phyloP scores from a whole-genome alignment of 306 rosid genomes.

The Vachellia pachyceras region DNA sequence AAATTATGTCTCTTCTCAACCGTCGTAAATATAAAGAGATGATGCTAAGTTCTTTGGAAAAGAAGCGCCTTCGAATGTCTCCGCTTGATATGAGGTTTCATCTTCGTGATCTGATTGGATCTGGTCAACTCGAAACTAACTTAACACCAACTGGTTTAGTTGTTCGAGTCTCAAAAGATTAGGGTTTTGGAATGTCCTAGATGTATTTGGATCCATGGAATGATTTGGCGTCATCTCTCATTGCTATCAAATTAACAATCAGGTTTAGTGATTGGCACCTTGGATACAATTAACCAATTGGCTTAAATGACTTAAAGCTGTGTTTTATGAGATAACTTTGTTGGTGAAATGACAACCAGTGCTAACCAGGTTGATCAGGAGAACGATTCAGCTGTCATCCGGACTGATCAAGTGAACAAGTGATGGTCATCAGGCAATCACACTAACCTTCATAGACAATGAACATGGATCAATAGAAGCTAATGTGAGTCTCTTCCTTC shows the following conservation, averaged over 20 bases:
- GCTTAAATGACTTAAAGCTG: conserved; percentile 22
- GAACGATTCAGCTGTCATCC: not conserved
- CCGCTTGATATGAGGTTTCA: conserved; percentile 84
- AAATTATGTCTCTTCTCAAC: conserved; percentile 75
- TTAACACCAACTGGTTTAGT: conserved; percentile 74
- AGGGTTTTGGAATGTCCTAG: conserved; percentile 37
- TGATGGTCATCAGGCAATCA: conserved; percentile 13
- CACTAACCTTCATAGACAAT: conserved; percentile 24
- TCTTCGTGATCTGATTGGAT: conserved; percentile 90
- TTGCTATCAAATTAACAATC: conserved; percentile 31
- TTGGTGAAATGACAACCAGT: conserved; percentile 29
- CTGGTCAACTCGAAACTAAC: conserved; percentile 71
- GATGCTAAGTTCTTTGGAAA: conserved; percentile 79
- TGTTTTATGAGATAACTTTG: conserved; percentile 18
- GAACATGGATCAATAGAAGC: conserved; percentile 19
- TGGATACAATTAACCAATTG: conserved; percentile 27
- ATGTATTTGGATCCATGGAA: conserved; percentile 21
- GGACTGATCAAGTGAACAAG: conserved; percentile 32
- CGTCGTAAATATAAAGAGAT: conserved; percentile 79
- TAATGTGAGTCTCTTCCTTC: conserved; percentile 28
- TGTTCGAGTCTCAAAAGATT: conserved; percentile 77
- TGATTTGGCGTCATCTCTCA: conserved; percentile 21
- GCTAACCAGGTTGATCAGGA: not conserved
- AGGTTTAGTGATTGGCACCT: conserved; percentile 36
- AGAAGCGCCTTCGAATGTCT: conserved; percentile 79